These are phyloP conservation scores for Suhomyces canberraensis DNA, from an alignment of 805 yeast species.

Conservation along the genomic window DNA sequence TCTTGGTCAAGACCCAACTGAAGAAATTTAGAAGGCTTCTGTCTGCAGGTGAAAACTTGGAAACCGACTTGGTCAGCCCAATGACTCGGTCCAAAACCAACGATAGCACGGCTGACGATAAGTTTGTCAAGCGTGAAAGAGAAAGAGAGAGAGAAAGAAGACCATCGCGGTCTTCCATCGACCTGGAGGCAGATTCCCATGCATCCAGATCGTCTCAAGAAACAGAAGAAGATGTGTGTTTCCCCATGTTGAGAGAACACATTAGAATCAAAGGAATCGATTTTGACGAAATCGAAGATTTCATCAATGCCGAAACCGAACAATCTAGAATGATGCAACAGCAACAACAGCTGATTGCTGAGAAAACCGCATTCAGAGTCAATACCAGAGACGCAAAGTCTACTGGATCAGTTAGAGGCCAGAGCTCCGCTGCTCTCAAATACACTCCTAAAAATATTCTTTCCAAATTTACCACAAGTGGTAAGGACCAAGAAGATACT, in stretches of 20 bases:
- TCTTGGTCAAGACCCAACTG: neutral
- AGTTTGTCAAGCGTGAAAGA: constrained; percentile 1
- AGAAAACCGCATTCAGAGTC: constrained; percentile 4
- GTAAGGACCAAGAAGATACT: neutral
- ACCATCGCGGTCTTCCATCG: constrained; percentile 39
- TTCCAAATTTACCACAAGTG: constrained; percentile 7
- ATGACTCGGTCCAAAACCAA: constrained; percentile 21
- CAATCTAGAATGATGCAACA: constrained; percentile 30
- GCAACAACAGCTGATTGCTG: constrained; percentile 10
- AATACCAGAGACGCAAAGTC: constrained; percentile 9
- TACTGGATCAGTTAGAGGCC: constrained; percentile 34
- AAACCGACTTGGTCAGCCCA: constrained; percentile 26
- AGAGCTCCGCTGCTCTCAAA: constrained; percentile 53
- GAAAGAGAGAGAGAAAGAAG: constrained; percentile 27
- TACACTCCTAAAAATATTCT: constrained; percentile 54
- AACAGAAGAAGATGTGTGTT: constrained; percentile 96
- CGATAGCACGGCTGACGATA: constrained; percentile 14
- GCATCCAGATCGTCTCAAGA: constrained; percentile 80
- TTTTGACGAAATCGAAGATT: constrained; percentile 85
- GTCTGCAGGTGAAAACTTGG: constrained; percentile 14
- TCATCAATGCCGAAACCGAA: constrained; percentile 58
- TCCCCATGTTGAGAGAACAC: constrained; percentile 77
- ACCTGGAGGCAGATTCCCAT: constrained; percentile 67
- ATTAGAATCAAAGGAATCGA: constrained; percentile 72
- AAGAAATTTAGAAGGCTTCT: constrained; percentile 8